These are phyloP conservation scores for Pilaira anomala DNA, from an alignment of 192 early-diverging fungal genomes.

Conservation along the genomic window DNA sequence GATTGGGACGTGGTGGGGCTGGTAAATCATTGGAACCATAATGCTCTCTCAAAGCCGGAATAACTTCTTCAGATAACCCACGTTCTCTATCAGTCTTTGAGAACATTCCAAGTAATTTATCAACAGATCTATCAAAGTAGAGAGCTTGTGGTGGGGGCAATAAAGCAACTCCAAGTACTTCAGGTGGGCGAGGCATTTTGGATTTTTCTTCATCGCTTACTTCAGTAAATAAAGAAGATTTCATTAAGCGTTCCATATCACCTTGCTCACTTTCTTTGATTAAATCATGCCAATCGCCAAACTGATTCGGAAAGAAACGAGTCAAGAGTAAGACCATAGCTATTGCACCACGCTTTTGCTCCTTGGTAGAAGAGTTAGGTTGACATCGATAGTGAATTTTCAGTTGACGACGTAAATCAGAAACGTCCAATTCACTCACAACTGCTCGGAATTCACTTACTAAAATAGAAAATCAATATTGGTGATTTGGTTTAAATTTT, in stretches of 20 bases:
- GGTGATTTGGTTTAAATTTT: background rate
- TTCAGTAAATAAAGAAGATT: slow-evolving; percentile 18
- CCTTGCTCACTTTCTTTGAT: slow-evolving; percentile 63
- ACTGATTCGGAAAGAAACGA: slow-evolving; percentile 65
- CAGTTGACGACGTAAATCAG: slow-evolving; percentile 76
- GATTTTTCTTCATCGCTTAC: slow-evolving; percentile 24
- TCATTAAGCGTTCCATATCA: slow-evolving; percentile 21
- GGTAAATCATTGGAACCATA: slow-evolving; percentile 89
- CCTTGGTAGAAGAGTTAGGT: slow-evolving; percentile 57
- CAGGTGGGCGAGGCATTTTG: slow-evolving; percentile 17
- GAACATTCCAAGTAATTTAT: slow-evolving; percentile 84
- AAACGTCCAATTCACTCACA: slow-evolving; percentile 71
- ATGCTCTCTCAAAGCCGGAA: slow-evolving; percentile 63
- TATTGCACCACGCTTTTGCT: slow-evolving; percentile 69
- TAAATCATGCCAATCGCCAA: slow-evolving; percentile 88
- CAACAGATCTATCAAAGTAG: slow-evolving; percentile 93
- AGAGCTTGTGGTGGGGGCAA: slow-evolving; percentile 58
- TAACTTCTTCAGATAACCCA: slow-evolving; percentile 60
- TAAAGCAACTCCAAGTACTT: background rate
- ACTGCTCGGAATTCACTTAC: slow-evolving; percentile 86
- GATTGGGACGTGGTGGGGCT: slow-evolving; percentile 62
- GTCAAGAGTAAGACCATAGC: slow-evolving; percentile 77
- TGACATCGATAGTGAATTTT: slow-evolving; percentile 76
- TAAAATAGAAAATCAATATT: slow-evolving; percentile 3
- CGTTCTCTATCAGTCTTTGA: slow-evolving; percentile 53